phyloP scores from a whole-genome alignment of 2,329 filamentous ascomycete species.

The Chaetothyriales sp. region DNA sequence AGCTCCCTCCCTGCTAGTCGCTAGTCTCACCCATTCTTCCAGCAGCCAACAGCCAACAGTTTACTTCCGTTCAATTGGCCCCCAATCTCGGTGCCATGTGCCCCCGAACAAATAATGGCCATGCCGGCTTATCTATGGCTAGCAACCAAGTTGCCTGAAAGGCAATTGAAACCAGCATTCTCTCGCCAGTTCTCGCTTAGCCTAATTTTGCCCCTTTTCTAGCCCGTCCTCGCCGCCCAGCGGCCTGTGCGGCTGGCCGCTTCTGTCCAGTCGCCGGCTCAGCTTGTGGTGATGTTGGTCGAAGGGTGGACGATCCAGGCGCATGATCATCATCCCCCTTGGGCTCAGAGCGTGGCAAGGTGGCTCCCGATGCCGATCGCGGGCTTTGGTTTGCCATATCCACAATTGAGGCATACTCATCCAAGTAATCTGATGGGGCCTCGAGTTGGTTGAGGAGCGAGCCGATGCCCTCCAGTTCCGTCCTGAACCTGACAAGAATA shows the following conservation, averaged over 20 bases:
- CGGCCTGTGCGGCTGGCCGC: neutral
- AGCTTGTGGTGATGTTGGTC: neutral
- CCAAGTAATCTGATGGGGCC: neutral
- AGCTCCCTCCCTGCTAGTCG: too few relatives aligned
- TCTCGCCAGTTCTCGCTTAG: neutral
- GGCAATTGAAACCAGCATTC: neutral
- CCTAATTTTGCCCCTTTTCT: neutral
- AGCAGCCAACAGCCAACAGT: too few relatives aligned
- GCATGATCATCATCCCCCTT: neutral
- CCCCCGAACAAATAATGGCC: neutral
- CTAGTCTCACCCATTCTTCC: too few relatives aligned
- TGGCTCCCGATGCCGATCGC: neutral
- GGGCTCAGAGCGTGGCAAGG: neutral
- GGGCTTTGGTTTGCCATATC: neutral
- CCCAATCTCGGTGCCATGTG: neutral
- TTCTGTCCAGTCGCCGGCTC: neutral
- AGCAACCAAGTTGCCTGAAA: neutral
- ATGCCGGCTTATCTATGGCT: neutral
- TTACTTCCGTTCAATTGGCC: neutral
- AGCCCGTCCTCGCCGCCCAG: neutral
- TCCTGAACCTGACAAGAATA: neutral
- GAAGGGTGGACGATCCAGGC: neutral
- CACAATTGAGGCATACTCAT: neutral
- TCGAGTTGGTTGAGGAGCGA: neutral
- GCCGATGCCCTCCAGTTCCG: neutral